A percentile compares a stretch with the other conserved stretches of the same genome.
Evolutionary conservation across 805 yeast species (phyloP).

Genomic region (Candida golubevii): DNA sequence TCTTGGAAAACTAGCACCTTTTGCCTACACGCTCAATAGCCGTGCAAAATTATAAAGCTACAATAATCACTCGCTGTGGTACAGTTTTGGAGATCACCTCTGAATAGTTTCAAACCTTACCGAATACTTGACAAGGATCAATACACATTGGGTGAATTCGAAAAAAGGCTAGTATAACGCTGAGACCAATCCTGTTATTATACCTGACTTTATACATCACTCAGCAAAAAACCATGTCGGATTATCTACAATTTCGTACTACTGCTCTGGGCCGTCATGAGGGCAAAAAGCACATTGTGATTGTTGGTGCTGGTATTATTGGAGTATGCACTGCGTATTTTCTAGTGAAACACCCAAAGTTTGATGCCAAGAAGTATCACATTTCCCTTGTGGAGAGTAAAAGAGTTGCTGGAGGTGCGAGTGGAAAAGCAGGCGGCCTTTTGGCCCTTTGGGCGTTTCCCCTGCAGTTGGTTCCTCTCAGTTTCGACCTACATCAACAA

Average conservation of each 20-base stretch:
- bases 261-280: slow-evolving; percentile 46
- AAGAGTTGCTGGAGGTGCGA: slow-evolving; percentile 94
- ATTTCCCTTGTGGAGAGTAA: slow-evolving; percentile 85
- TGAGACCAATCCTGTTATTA: too few species aligned
- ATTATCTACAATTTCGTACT: slow-evolving; percentile 30
- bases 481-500: slow-evolving; percentile 81
- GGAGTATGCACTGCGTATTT: slow-evolving; percentile 95
- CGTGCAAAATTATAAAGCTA: too few species aligned
- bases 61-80: too few species aligned
- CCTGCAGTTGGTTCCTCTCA: slow-evolving; percentile 83
- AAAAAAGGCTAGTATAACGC: too few species aligned
- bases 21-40: too few species aligned
- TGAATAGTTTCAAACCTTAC: too few species aligned
- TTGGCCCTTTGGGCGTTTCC: slow-evolving; percentile 97
- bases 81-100: too few species aligned
- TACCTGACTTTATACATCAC: background rate
- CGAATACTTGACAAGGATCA: too few species aligned
- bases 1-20: too few species aligned
- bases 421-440: slow-evolving; percentile 96
- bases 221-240: slow-evolving; percentile 20
- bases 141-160: too few species aligned
- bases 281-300: slow-evolving; percentile 71
- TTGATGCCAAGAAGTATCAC: slow-evolving; percentile 66
- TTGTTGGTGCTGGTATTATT: slow-evolving; percentile 93
- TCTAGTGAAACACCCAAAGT: slow-evolving; percentile 76